phyloP scores from a whole-genome alignment of 768 basidiomycete genomes.

The Amylocystis lapponica region DNA sequence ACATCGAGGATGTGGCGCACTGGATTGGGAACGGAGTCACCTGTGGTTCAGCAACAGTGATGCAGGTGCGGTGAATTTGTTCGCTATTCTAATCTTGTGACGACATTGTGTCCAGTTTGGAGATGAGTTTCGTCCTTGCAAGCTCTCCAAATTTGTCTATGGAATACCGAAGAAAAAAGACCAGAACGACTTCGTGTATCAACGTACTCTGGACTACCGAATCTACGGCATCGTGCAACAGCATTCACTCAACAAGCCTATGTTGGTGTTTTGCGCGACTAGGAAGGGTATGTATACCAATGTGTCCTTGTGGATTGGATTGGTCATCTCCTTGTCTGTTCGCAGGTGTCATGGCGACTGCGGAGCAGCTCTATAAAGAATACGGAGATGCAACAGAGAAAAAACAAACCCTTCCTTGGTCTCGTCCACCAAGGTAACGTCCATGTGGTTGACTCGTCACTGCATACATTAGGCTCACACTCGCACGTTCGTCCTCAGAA shows the following conservation, averaged over 20 bases:
- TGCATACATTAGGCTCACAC: too few species aligned
- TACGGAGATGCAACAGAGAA: slow-evolving; percentile 52
- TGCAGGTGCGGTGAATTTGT: slow-evolving; percentile 46
- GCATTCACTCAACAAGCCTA: slow-evolving; percentile 75
- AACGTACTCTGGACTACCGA: slow-evolving; percentile 61
- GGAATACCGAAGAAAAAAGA: slow-evolving; percentile 56
- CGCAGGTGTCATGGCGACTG: slow-evolving; percentile 49
- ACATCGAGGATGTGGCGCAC: slow-evolving; percentile 80
- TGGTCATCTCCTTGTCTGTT: slow-evolving; percentile 1
- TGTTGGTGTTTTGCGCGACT: slow-evolving; percentile 84
- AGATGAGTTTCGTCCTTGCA: slow-evolving; percentile 87
- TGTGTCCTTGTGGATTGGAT: neutral
- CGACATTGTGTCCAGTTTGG: slow-evolving; percentile 75
- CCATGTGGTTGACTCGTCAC: too few species aligned
- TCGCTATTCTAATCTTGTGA: neutral
- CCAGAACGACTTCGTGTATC: slow-evolving; percentile 78
- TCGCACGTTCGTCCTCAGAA: slow-evolving; percentile 32
- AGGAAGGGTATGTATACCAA: slow-evolving; percentile 61
- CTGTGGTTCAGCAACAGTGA: slow-evolving; percentile 51
- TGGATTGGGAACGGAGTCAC: slow-evolving; percentile 65
- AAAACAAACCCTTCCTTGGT: slow-evolving; percentile 62
- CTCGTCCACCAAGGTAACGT: slow-evolving; percentile 46
- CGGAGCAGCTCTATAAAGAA: slow-evolving; percentile 70
- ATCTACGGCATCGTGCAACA: slow-evolving; percentile 68
- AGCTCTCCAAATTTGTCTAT: slow-evolving; percentile 65